Conservation (phyloP, 2,329 filamentous ascomycete species). For the Alternaria brassicae region DNA sequence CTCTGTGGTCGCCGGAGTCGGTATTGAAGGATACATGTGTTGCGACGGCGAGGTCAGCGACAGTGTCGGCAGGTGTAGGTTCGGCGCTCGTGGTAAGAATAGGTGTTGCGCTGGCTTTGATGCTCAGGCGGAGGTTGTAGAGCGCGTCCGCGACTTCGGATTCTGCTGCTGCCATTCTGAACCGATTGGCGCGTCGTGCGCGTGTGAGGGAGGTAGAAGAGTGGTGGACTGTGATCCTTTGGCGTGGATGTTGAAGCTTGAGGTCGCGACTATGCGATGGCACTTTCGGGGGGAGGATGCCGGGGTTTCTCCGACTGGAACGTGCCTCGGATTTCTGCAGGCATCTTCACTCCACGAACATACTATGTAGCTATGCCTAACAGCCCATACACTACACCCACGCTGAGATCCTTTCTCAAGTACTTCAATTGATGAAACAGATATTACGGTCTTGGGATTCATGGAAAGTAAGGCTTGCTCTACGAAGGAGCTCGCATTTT, state of each 20-base stretch:
- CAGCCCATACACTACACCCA: neutral
- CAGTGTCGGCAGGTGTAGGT: conserved; percentile 65
- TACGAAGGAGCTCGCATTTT: neutral
- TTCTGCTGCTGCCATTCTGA: conserved; percentile 35
- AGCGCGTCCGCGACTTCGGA: conserved; percentile 69
- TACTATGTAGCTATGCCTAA: neutral
- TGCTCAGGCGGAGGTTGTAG: conserved; percentile 81
- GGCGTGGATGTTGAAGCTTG: conserved; percentile 4
- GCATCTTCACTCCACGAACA: neutral
- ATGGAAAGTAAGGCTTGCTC: too few relatives aligned
- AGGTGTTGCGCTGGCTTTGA: conserved; percentile 73
- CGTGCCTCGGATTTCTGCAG: conserved; percentile 12
- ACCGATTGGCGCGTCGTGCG: conserved; percentile 20
- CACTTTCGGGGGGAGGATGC: conserved; percentile 15
- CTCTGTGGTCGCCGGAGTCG: conserved; percentile 63
- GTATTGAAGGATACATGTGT: conserved; percentile 70
- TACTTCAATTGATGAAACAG: neutral
- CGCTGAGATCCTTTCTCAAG: neutral
- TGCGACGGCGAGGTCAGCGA: conserved; percentile 65
- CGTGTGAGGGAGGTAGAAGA: conserved; percentile 2
- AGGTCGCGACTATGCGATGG: conserved; percentile 19
- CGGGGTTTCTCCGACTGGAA: conserved; percentile 20
- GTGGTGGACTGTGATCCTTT: neutral
- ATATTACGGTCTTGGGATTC: too few relatives aligned
- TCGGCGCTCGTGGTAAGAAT: conserved; percentile 76